Conservation (phyloP, 169 alveolate genomes). For the Plasmodium chabaudi region DNA sequence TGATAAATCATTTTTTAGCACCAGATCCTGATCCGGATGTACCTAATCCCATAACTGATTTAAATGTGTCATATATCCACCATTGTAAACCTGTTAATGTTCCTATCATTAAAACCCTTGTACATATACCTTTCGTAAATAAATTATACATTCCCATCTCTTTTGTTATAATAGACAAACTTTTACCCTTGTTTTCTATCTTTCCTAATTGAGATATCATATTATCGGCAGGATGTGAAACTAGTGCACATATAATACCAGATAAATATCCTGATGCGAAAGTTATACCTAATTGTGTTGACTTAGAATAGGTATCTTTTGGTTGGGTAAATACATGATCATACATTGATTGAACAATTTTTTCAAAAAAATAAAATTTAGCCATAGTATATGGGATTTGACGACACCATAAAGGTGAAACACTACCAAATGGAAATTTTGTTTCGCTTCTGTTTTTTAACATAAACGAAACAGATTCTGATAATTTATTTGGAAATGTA, state of each 20-base stretch:
- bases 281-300: constrained; percentile 93
- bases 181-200: constrained; percentile 88
- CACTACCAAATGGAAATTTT: constrained; percentile 91
- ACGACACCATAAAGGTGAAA: constrained; percentile 95
- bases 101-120: constrained; percentile 98
- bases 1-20: constrained; percentile 31
- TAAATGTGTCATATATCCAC: constrained; percentile 98
- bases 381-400: constrained; percentile 99
- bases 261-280: constrained; percentile 97
- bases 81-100: constrained; percentile 98
- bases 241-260: constrained; percentile 97
- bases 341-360: constrained; percentile 93
- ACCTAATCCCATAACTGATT: constrained; percentile 88
- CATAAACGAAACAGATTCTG: constrained; percentile 89
- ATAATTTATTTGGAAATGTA: constrained; percentile 90
- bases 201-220: constrained; percentile 95
- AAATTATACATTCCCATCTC: constrained; percentile 86
- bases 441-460: constrained; percentile 83
- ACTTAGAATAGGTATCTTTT: constrained; percentile 91
- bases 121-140: constrained; percentile 91
- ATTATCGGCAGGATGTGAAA: constrained; percentile 98
- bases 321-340: constrained; percentile 91
- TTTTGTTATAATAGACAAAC: constrained; percentile 76
- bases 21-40: constrained; percentile 83
- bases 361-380: constrained; percentile 97